Base-by-base conservation (phyloP, 140 eudicot species). In the Senecio squalidus region DNA sequence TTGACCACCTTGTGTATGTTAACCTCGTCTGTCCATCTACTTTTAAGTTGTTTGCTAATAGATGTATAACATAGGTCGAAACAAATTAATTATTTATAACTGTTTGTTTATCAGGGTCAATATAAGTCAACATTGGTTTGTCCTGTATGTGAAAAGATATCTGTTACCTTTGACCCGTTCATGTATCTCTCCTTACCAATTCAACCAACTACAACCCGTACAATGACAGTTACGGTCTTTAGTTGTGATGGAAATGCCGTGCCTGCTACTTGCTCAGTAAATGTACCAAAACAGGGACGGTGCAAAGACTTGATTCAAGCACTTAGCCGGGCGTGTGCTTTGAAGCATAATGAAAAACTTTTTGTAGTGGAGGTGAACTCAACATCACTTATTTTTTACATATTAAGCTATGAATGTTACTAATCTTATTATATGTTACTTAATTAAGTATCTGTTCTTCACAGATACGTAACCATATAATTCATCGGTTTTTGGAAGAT, bases 141-240 rank as follows among this genome's bases (percentile, higher is more conserved):
- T 60, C 98, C 98, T 24, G 86, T 59, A 45, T 92, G 98, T 51
- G 78, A 82, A 16, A 92, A 92, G 71, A 68, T 87, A 29, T 92
- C 98, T 2, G 87, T 92, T 21, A 92, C 98, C 46, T 92, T 92
- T 72, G 98, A 92, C 62, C 98, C 98, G 1, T 92, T 92, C 81
- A 92, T 92, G 98, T 87, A 92, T 76, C 89, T 92, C 31, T 92
- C 98, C 17, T 64, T 92, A 75, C 98, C 98, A 2, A 95, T 92
- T 66, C 98, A 92, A 60, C 78, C 96, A 44, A 78, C 98, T 43
- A 76, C 83, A 13, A 79, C 86, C 21, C 96, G 96, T 18, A 64
- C 76, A 59, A 87, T 87, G 95, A 84, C 95, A 1, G 95, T 87
- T n/a, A 92, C 95, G 5, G 78, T 92, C 56, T 87, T 92, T 51